Base-by-base conservation (phyloP, 2,329 filamentous ascomycete genomes). In the Exserohilum rostratum region DNA sequence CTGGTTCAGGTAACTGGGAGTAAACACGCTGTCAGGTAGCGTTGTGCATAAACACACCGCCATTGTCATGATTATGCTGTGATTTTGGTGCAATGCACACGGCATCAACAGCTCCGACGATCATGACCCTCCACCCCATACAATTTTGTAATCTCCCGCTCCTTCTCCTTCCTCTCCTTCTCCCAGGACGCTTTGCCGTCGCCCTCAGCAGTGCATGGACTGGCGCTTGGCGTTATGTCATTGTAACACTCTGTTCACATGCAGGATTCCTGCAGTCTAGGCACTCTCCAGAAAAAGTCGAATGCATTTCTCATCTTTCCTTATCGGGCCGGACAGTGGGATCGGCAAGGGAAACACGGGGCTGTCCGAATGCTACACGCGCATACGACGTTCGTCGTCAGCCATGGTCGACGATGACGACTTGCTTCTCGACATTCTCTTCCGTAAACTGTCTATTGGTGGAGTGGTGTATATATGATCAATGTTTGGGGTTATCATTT, bases 141-240 rank as follows among this genome's bases (percentile, higher is more conserved):
- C 56, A 42, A 61, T 54, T 57, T 70, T 69, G 57, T 71, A 71
- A 71, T 70, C 55, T 52, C 58, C 57, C 58, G 62, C 60, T 60
- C 53, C 53, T 69, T 65, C 29, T 57, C 58, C 54, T 57, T 60
- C 58, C 50, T 53, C 57, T 66, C 56, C 63, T 57, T 57, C 59
- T 53, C 47, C 46, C 43, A 43, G 31, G 62, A 61, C 61, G 65
- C 57, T 46, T 55, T 46, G 57, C 63, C 58, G 61, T 58, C 57
- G 50, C 50, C 59, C 53, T 57, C 54, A 56, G 40, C 57, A 53
- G 65, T 65, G 64, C 66, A 69, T 70, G 62, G 59, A 53, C 51
- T 53, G 66, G 65, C 62, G 66, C 63, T 66, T 67, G 67, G 69
- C 66, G 62, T 60, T 50, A 68, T 61, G 67, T 67, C 64, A 66